Conservation (phyloP, 2,329 filamentous ascomycete species). For the Myriosclerotinia curreyana region DNA sequence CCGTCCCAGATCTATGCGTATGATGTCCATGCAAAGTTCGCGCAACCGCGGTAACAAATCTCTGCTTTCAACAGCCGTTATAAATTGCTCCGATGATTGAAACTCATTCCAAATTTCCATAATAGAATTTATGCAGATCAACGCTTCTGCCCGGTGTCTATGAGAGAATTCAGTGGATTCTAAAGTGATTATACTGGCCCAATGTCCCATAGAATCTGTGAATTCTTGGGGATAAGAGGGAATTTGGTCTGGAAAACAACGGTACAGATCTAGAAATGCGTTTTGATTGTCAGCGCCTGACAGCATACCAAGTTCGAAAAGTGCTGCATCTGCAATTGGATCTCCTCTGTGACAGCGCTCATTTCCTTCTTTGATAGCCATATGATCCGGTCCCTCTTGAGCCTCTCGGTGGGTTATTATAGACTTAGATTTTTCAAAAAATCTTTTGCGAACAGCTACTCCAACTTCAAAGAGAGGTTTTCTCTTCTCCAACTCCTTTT, state of each 20-base stretch:
- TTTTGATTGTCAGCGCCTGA: neutral
- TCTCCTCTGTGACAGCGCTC: neutral
- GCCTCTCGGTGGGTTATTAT: neutral
- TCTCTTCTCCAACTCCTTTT: neutral
- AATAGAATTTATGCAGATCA: neutral
- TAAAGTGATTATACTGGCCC: neutral
- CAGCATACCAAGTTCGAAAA: neutral
- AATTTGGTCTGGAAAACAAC: neutral
- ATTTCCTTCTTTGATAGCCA: neutral
- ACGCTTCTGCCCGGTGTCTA: neutral
- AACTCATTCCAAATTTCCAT: rapidly evolving
- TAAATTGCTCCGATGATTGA: neutral
- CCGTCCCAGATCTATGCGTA: neutral
- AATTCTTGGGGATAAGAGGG: neutral
- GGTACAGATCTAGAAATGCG: neutral
- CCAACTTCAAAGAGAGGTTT: neutral
- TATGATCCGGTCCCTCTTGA: too few relatives aligned
- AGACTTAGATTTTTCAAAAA: neutral
- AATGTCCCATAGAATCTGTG: neutral
- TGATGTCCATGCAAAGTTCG: neutral
- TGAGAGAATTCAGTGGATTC: neutral
- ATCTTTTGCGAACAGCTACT: neutral
- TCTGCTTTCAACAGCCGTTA: too few relatives aligned
- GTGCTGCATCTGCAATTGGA: neutral
- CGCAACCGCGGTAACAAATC: neutral